phyloP scores from a whole-genome alignment of 257 asterid genomes.

The Lantana camara region DNA sequence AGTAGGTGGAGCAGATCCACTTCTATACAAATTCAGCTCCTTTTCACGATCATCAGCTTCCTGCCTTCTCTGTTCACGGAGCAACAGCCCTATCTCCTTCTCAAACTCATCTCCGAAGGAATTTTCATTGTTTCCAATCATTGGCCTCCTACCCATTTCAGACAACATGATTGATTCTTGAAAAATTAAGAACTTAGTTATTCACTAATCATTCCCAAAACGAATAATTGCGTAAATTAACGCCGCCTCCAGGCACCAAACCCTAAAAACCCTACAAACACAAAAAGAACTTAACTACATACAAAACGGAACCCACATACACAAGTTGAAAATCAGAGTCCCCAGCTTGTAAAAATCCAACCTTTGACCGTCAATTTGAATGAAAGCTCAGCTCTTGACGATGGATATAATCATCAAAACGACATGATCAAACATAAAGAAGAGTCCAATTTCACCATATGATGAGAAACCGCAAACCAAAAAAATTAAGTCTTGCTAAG shows the following conservation, averaged over 20 bases:
- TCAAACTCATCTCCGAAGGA: slow-evolving; percentile 70
- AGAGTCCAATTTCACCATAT: slow-evolving; percentile 12
- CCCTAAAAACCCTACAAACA: slow-evolving; percentile 15
- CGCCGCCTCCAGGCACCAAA: slow-evolving; percentile 12
- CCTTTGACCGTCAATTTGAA: slow-evolving; percentile 32
- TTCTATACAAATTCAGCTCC: slow-evolving; percentile 77
- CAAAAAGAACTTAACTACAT: not conserved
- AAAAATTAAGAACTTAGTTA: not conserved
- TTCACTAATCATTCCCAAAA: slow-evolving; percentile 24
- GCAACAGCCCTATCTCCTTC: slow-evolving; percentile 63
- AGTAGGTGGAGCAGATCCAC: slow-evolving; percentile 90
- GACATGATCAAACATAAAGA: slow-evolving; percentile 31
- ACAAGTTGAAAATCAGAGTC: slow-evolving; percentile 22
- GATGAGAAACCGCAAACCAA: not conserved
- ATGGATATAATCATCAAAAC: slow-evolving; percentile 21
- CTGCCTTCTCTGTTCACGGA: slow-evolving; percentile 60
- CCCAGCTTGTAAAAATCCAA: slow-evolving; percentile 29
- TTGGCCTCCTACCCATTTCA: slow-evolving; percentile 61
- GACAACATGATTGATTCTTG: slow-evolving; percentile 55
- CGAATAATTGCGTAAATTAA: slow-evolving; percentile 5
- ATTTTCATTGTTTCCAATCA: slow-evolving; percentile 56
- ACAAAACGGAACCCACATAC: slow-evolving; percentile 24
- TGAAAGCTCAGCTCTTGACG: slow-evolving; percentile 11
- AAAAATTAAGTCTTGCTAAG: slow-evolving; percentile 23
- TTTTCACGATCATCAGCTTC: slow-evolving; percentile 68